Base-by-base conservation (phyloP, 164 flowering plant species). In the Dillenia suffruticosa region DNA sequence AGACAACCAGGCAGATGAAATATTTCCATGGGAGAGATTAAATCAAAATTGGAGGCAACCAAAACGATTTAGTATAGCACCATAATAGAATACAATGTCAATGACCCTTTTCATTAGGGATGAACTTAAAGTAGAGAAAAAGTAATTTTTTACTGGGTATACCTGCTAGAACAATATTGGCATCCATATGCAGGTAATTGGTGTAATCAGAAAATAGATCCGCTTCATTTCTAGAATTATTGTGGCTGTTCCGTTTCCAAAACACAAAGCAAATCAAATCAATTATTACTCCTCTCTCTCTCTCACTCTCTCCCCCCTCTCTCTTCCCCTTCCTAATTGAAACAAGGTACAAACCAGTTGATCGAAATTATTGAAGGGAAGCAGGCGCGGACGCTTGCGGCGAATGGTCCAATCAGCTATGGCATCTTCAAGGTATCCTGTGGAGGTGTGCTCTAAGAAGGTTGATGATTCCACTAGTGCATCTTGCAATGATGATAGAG, bases 341-440 rank as follows among this genome's bases (percentile, higher is more conserved):
- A 19, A 19, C 1, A 44, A 46, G 24, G 7, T 2, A n/a, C 46
- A 5, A 10, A 17, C 19, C 17, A 47, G 14, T 46, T 50, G 51
- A 49, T 54, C 40, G 40, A 5, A 1, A 43, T 49, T 44, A 44
- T 59, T 61, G 55, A 52, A 63, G 17, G 57, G 49, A 32, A 51
- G 44, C 59, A 62, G 14, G 44, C 72, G 50, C 54, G 61, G 51
- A 49, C 70, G 54, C 64, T 76, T 67, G 45, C 64, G 64, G 22
- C 51, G 62, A 51, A 59, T 51, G 53, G 51, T 72, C 76, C 69
- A 72, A 10, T 69, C 74, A 19, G 52, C 53, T 2, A 70, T 47
- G 55, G 79, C 79, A 45, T 76, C 79, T 62, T 76, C 58, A 57
- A 72, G 76, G 59, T 76, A 76, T 12, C 79, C 79, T 44, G 72